Evolutionary conservation across 192 early-diverging fungal species (phyloP).

Genomic region (Rhizoclosmatium sp.): DNA sequence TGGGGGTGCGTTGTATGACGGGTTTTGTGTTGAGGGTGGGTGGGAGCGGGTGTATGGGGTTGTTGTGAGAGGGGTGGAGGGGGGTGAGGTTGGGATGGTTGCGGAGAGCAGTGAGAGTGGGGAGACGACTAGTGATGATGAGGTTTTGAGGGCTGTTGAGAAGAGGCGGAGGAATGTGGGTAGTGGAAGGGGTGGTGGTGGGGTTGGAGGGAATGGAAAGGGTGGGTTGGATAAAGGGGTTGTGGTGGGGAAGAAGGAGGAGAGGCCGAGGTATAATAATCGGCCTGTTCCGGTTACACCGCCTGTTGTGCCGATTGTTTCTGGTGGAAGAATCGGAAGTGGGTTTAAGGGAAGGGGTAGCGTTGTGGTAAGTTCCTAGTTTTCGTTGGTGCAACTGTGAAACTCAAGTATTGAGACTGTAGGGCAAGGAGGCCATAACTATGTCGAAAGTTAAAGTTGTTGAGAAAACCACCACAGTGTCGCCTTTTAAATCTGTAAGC

Average conservation of each 20-base stretch:
- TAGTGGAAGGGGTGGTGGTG: too few relatives aligned
- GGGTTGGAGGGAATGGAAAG: too few relatives aligned
- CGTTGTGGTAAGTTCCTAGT: too few relatives aligned
- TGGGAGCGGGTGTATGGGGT: constrained; percentile 3
- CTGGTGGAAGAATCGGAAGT: too few relatives aligned
- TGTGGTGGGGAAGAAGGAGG: background rate
- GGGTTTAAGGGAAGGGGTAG: too few relatives aligned
- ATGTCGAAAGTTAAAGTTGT: constrained; percentile 21
- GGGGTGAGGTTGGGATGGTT: constrained; percentile 3
- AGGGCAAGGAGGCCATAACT: constrained; percentile 2
- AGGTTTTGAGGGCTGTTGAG: constrained; percentile 30
- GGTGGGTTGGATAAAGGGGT: too few relatives aligned
- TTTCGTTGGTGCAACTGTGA: too few relatives aligned
- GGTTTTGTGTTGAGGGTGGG: constrained; percentile 39
- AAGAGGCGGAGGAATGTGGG: background rate
- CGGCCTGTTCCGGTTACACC: background rate
- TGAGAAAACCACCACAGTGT: background rate
- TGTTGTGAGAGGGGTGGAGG: constrained; percentile 23
- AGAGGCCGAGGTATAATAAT: background rate
- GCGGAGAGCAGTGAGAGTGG: constrained; percentile 29
- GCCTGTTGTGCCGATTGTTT: background rate
- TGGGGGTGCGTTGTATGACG: constrained; percentile 37
- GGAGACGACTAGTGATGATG: constrained; percentile 54
- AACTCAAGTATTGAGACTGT: too few relatives aligned
- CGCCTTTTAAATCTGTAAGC: background rate